Evolutionary conservation across 1,284 basidiomycete genomes (phyloP).

Genomic region (Melampsora abietis-canadensis): DNA sequence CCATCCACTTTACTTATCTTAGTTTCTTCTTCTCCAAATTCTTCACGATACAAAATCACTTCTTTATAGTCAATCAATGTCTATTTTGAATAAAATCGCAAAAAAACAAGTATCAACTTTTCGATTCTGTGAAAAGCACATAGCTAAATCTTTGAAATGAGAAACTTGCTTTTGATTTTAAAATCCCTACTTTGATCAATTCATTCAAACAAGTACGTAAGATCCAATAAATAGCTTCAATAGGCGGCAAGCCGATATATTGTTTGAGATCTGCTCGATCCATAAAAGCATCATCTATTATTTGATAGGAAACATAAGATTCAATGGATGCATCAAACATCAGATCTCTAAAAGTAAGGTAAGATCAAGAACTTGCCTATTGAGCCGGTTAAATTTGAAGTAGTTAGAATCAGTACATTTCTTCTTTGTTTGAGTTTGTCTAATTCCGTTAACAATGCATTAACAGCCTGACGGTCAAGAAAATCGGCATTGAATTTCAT

Average conservation of each 20-base stretch:
- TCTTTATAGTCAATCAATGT: constrained; percentile 37
- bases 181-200: constrained; percentile 70
- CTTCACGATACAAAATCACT: constrained; percentile 54
- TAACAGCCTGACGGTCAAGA: constrained; percentile 65
- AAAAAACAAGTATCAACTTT: constrained; percentile 48
- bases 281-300: constrained; percentile 82
- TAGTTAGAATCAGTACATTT: constrained; percentile 94
- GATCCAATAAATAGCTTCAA: constrained; percentile 89
- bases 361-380: constrained; percentile 64
- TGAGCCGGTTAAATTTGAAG: constrained; percentile 88
- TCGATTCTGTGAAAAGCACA: constrained; percentile 55
- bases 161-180: constrained; percentile 53
- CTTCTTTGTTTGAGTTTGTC: constrained; percentile 89
- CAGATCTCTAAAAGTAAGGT: neutral
- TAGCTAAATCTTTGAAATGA: neutral
- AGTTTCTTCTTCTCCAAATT: neutral
- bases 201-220: constrained; percentile 77
- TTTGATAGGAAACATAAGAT: neutral
- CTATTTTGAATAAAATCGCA: neutral
- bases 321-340: neutral
- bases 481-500: neutral
- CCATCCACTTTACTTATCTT: neutral
- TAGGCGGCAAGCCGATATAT: constrained; percentile 83
- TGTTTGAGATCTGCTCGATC: constrained; percentile 96
- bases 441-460: constrained; percentile 91